Evolutionary conservation across 2,329 filamentous ascomycete genomes (phyloP).

Genomic region (Exophiala aquamarina): DNA sequence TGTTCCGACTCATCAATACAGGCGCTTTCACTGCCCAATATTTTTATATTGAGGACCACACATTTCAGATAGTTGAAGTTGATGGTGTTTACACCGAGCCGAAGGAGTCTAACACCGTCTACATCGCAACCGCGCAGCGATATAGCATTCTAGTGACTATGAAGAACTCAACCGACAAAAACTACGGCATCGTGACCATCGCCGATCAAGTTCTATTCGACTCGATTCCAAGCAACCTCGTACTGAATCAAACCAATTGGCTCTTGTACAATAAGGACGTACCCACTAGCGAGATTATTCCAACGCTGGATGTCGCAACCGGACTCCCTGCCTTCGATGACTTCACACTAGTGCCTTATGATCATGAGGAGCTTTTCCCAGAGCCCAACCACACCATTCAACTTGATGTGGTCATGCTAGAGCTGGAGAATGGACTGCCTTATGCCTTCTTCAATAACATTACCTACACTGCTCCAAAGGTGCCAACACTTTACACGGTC

Average conservation of each 20-base stretch:
- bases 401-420: constrained; percentile 65
- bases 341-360: constrained; percentile 66
- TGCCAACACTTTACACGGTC: constrained; percentile 31
- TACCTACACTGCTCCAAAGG: constrained; percentile 29
- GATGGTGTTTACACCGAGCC: constrained; percentile 37
- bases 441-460: constrained; percentile 30
- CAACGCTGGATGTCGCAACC: constrained; percentile 50
- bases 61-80: constrained; percentile 38
- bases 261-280: constrained; percentile 54
- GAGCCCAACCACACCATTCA: constrained; percentile 61
- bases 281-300: constrained; percentile 37
- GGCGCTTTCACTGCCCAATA: constrained; percentile 65
- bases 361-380: constrained; percentile 61
- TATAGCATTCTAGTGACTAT: constrained; percentile 49
- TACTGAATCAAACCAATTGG: constrained; percentile 59
- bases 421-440: constrained; percentile 61
- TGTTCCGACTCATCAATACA: constrained; percentile 72
- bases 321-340: constrained; percentile 65
- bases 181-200: constrained; percentile 61
- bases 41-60: constrained; percentile 45
- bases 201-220: constrained; percentile 4
- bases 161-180: constrained; percentile 56
- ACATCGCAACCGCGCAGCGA: constrained; percentile 64
- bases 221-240: constrained; percentile 42
- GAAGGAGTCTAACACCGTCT: constrained; percentile 60